Evolutionary conservation across 331 rosid genomes (phyloP).

Genomic region (Spiraea crenata): DNA sequence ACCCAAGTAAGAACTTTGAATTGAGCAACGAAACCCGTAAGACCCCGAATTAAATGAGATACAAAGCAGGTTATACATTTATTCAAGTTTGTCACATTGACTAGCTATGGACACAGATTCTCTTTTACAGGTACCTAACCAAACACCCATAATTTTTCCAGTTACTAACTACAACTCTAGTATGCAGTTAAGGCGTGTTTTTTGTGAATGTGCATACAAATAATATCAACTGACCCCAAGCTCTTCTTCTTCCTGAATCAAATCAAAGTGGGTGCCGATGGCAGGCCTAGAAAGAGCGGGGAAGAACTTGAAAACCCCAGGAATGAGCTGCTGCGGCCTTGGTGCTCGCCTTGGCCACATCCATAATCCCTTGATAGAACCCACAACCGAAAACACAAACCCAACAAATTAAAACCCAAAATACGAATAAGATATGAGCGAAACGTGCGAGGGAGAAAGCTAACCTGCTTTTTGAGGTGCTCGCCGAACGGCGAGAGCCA

Average conservation of each 20-base stretch:
- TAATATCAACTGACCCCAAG: conserved; percentile 65
- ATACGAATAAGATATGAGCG: background rate
- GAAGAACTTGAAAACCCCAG: conserved; percentile 87
- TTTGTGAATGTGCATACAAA: background rate
- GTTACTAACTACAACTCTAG: conserved; percentile 1
- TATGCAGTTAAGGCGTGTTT: background rate
- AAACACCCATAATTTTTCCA: conserved; percentile 7
- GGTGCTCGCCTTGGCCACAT: conserved; percentile 74
- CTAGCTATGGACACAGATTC: too few species aligned
- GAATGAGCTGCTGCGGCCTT: conserved; percentile 97
- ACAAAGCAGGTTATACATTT: background rate
- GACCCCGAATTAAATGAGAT: background rate
- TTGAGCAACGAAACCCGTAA: background rate
- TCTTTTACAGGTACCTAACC: too few species aligned
- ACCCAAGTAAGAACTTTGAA: background rate
- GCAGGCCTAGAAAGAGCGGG: conserved; percentile 80
- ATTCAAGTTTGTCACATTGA: background rate
- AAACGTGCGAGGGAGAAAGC: too few species aligned
- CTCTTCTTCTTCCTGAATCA: conserved; percentile 91
- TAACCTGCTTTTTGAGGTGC: too few species aligned
- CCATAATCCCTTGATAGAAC: conserved; percentile 81
- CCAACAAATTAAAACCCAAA: background rate
- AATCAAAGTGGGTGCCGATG: conserved; percentile 73
- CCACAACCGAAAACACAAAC: conserved; percentile 28
- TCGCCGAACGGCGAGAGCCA: too few species aligned